A percentile compares a stretch with the other conserved stretches of the same genome.
These are phyloP conservation scores for Discostella stelligera DNA, from an alignment of 352 stramenopile species.

Conservation along the genomic window DNA sequence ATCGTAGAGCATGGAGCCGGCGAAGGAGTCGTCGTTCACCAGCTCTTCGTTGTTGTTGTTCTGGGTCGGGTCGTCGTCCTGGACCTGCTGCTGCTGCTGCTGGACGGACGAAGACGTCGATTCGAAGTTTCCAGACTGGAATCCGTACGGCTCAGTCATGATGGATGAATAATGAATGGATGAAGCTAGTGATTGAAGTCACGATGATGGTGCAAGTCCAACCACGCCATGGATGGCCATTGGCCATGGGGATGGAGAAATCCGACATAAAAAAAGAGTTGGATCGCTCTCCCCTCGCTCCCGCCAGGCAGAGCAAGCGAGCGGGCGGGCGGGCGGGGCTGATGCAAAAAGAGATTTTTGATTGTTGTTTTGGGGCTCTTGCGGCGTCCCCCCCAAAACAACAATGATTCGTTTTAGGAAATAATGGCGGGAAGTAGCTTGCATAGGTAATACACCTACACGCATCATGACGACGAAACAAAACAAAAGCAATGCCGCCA, in stretches of 20 bases:
- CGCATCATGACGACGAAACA: no score
- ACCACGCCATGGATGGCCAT: not conserved
- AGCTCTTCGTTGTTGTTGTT: slow-evolving; percentile 3
- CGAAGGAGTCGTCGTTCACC: slow-evolving; percentile 14
- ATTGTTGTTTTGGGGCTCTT: no score
- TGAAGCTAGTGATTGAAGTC: not conserved
- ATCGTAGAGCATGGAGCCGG: slow-evolving; percentile 22
- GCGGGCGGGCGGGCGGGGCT: no score
- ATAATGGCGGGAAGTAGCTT: no score
- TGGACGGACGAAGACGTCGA: not conserved
- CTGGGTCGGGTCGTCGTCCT: not conserved
- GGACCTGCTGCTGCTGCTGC: not conserved
- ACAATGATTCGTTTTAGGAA: no score
- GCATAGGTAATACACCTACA: no score
- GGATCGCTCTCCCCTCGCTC: no score
- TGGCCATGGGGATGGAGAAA: not conserved
- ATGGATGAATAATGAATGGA: not conserved
- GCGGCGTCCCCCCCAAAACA: no score
- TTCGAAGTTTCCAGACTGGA: slow-evolving; percentile 30
- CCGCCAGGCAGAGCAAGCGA: no score
- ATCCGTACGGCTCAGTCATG: slow-evolving; percentile 23
- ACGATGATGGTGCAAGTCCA: not conserved
- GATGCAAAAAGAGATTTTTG: no score
- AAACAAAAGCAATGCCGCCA: no score
- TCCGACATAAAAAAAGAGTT: not conserved